Percentiles rank a stretch among this genome's conserved stretches.
These are phyloP conservation scores for Homolaphlyctis polyrhiza DNA, from an alignment of 371 early-diverging fungal genomes.

Conservation along the genomic window DNA sequence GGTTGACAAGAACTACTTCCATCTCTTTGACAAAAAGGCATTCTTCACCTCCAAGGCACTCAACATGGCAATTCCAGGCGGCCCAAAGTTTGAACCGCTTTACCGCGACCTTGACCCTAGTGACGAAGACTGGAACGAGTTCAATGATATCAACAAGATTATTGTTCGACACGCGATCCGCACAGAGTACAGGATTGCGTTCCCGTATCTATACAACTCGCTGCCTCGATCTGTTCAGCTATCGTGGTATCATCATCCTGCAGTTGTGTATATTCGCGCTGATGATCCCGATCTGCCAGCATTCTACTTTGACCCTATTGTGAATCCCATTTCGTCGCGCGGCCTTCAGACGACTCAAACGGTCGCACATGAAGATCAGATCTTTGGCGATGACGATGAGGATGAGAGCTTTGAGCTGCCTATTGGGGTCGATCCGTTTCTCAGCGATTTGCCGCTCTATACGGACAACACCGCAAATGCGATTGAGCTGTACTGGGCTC, in stretches of 20 bases:
- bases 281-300: constrained; percentile 96
- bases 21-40: constrained; percentile 89
- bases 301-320: constrained; percentile 93
- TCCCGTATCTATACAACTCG: constrained; percentile 96
- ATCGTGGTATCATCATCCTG: constrained; percentile 91
- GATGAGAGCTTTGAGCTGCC: constrained; percentile 74
- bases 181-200: constrained; percentile 98
- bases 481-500: constrained; percentile 95
- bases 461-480: constrained; percentile 91
- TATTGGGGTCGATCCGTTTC: constrained; percentile 70
- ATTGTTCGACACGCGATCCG: constrained; percentile 96
- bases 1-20: constrained; percentile 93
- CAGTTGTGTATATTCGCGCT: constrained; percentile 78
- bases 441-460: constrained; percentile 71
- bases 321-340: constrained; percentile 93
- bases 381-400: constrained; percentile 75
- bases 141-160: constrained; percentile 99
- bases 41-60: constrained; percentile 97
- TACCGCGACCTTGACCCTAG: constrained; percentile 90
- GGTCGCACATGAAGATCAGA: constrained; percentile 70
- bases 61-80: constrained; percentile 98
- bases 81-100: constrained; percentile 97
- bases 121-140: constrained; percentile 99
- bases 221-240: constrained; percentile 89
- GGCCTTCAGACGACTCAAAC: constrained; percentile 50